Conservation (phyloP, 2,329 filamentous ascomycete species). For the Hirsutella thompsonii region DNA sequence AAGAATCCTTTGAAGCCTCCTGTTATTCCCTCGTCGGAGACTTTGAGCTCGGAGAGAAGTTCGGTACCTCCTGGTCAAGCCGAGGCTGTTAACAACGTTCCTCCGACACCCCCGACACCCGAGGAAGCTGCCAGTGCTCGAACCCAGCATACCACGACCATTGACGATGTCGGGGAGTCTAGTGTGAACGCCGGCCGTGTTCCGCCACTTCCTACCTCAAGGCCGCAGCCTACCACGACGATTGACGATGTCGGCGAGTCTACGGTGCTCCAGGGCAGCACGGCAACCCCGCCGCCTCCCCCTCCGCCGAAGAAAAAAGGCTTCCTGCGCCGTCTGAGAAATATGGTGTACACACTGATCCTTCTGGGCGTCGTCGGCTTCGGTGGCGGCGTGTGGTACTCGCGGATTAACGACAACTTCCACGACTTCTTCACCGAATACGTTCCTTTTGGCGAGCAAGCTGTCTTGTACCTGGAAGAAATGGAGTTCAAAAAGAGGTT, state of each 20-base stretch:
- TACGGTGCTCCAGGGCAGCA: constrained; percentile 3
- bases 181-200: constrained; percentile 4
- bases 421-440: constrained; percentile 99
- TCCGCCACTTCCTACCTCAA: constrained; percentile 2
- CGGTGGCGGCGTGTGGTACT: constrained; percentile 81
- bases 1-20: constrained; percentile 39
- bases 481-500: constrained; percentile 84
- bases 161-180: constrained; percentile 5
- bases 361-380: constrained; percentile 70
- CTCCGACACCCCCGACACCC: constrained; percentile 16
- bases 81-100: constrained; percentile 17
- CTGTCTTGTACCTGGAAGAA: constrained; percentile 91
- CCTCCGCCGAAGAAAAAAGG: constrained; percentile 45
- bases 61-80: constrained; percentile 24
- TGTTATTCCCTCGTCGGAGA: constrained; percentile 41
- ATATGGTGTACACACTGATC: constrained; percentile 64
- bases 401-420: constrained; percentile 90
- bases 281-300: constrained; percentile 18
- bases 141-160: constrained; percentile 5
- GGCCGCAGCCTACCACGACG: constrained; percentile 1
- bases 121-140: constrained; percentile 7
- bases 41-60: constrained; percentile 33
- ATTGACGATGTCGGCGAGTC: constrained; percentile 11
- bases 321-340: constrained; percentile 59
- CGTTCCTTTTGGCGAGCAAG: constrained; percentile 85